Percentiles rank a stretch among this genome's conserved stretches.
Evolutionary conservation across 2,329 filamentous ascomycete genomes (phyloP).

Genomic region (Pseudogymnoascus sp.): DNA sequence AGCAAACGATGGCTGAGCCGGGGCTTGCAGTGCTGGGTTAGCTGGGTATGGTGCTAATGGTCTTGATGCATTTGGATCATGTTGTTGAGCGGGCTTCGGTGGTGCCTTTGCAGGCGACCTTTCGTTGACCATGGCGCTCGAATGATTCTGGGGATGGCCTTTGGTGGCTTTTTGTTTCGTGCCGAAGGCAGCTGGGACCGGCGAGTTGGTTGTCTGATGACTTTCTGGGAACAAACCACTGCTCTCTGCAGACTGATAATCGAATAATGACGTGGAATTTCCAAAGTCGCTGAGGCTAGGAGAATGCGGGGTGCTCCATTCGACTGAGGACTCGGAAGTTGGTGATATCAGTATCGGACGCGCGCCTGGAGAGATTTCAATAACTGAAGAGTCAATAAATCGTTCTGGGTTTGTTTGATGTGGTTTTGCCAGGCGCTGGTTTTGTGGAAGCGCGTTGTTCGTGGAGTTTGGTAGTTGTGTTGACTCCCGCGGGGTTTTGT

Average conservation of each 20-base stretch:
- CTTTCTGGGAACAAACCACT: slow-evolving; percentile 8
- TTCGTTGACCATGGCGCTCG: slow-evolving; percentile 27
- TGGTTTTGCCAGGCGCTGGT: not conserved
- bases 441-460: not conserved
- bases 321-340: not conserved
- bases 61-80: slow-evolving; percentile 18
- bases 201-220: slow-evolving; percentile 13
- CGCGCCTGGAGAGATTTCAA: not conserved
- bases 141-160: not conserved
- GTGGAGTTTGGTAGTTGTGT: not conserved
- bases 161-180: slow-evolving; percentile 10
- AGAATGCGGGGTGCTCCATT: slow-evolving; percentile 12
- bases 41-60: slow-evolving; percentile 9
- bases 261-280: slow-evolving; percentile 26
- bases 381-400: not conserved
- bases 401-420: not conserved
- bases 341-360: not conserved
- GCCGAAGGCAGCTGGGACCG: slow-evolving; percentile 12
- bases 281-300: slow-evolving; percentile 22
- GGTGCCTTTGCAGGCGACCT: slow-evolving; percentile 25
- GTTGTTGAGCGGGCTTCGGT: slow-evolving; percentile 13
- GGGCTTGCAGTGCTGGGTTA: slow-evolving; percentile 10
- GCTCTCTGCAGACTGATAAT: not conserved
- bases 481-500: not conserved
- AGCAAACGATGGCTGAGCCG: slow-evolving; percentile 11